Base-by-base conservation (phyloP, 352 stramenopile species). In the Globisporangium lucens region DNA sequence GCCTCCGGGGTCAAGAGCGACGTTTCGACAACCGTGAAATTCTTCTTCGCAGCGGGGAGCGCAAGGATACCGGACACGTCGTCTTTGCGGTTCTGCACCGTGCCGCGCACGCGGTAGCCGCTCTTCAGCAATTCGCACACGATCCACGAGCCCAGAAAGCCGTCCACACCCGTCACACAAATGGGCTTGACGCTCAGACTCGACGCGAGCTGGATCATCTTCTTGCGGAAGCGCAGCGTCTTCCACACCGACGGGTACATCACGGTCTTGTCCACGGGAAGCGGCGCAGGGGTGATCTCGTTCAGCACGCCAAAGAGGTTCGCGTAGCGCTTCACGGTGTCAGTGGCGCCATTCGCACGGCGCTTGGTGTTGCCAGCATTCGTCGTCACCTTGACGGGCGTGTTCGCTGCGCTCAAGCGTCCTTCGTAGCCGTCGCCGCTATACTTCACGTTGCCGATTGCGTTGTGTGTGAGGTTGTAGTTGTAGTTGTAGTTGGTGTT, bases 241-340 rank as follows among this genome's bases (percentile, higher is more conserved):
- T 94, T 93, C 88, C 88, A 96, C 49, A 96, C 88, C 24, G 65
- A 77, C 22, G 80, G 73, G 66, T 96, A 96, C 86, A 96, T 90
- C 2, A 66, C 52, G 15, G 38, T 63, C 60, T 61, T 63, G 55
- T 71, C 61, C 13, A 60, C 41, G 1, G 66, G 51, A 15, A 59
- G 22, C 12, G 66, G 59, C 10, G 53, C 59, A 0, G 59, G 61
- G 41, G 66, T 43, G 49, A 71, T 61, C 12, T 66, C 60, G 49
- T 67, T 22, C 22, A 70, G 57, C 30, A 70, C 65, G 27, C 65
- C 65, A 61, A 70, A 70, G 47, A 70, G 65, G 22, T 70, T 70
- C 49, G 46, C 47, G 57, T 70, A 70, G 17, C 65, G 65, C 57
- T 66, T 66, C 57, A 65, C 65, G 0, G 65, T 51, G 47, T 66